Evolutionary conservation across 495 filamentous ascomycete genomes (phyloP).

Genomic region (Aspergillus steynii): DNA sequence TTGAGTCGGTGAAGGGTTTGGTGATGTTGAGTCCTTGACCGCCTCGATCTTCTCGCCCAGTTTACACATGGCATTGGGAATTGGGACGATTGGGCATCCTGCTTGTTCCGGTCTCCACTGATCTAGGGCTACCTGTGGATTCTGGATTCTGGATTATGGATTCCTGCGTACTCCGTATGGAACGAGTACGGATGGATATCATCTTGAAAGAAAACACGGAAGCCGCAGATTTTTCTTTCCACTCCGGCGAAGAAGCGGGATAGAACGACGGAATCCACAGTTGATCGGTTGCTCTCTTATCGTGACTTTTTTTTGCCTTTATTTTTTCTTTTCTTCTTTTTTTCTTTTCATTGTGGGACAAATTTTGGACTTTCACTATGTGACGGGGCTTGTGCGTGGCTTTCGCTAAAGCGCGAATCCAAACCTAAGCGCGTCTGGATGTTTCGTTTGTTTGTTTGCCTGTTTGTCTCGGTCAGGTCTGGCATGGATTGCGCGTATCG

Average conservation of each 20-base stretch:
- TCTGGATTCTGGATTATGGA: neutral
- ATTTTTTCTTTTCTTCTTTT: neutral
- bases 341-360: constrained; percentile 3
- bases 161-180: too few relatives aligned
- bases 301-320: neutral
- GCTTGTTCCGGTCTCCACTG: constrained; percentile 1
- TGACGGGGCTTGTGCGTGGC: constrained; percentile 5
- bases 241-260: neutral
- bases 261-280: constrained; percentile 1
- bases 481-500: neutral
- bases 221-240: neutral
- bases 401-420: neutral
- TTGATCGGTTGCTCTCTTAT: neutral
- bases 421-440: constrained; percentile 9
- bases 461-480: neutral
- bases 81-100: constrained; percentile 3
- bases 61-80: constrained; percentile 15
- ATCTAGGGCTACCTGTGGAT: constrained; percentile 2
- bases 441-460: constrained; percentile 2
- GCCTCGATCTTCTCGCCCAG: constrained; percentile 16
- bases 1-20: constrained; percentile 22
- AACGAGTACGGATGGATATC: neutral
- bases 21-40: neutral
- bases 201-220: neutral
- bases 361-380: neutral